These are phyloP conservation scores for Clausena lansium DNA, from an alignment of 345 rosid species.

Conservation along the genomic window DNA sequence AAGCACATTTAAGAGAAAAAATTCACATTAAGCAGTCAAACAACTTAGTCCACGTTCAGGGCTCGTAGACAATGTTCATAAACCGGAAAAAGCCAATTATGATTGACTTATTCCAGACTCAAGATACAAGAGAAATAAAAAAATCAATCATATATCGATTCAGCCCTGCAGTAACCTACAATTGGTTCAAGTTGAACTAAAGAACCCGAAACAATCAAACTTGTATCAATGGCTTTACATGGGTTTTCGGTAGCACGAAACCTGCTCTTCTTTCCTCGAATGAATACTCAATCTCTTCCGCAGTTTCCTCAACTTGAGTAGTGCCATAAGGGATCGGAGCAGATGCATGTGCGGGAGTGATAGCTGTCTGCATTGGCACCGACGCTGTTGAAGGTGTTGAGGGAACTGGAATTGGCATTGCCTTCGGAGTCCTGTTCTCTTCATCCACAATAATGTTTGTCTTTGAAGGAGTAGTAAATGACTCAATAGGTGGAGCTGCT, in stretches of 20 bases:
- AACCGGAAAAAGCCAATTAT: conserved; percentile 44
- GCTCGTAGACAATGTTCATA: conserved; percentile 25
- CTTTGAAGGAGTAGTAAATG: conserved; percentile 55
- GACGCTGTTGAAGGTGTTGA: conserved; percentile 67
- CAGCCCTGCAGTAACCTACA: conserved; percentile 7
- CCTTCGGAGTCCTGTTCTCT: conserved; percentile 66
- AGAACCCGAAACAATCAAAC: conserved; percentile 33
- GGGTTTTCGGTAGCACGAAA: conserved; percentile 45
- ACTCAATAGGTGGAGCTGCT: conserved; percentile 25
- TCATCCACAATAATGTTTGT: conserved; percentile 36
- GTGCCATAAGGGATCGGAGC: conserved; percentile 24
- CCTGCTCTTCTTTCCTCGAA: conserved; percentile 92
- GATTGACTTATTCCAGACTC: conserved; percentile 45
- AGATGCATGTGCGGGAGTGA: conserved; percentile 52
- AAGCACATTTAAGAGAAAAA: background rate
- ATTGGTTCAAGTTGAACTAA: conserved; percentile 4
- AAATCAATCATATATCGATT: background rate
- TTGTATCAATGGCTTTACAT: conserved; percentile 40
- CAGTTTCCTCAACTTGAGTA: conserved; percentile 32
- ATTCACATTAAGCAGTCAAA: conserved; percentile 1
- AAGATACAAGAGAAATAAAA: background rate
- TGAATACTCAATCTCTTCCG: conserved; percentile 68
- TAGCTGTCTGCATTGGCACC: conserved; percentile 72
- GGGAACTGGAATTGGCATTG: conserved; percentile 53
- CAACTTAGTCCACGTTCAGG: conserved; percentile 16